Conservation (phyloP, 352 stramenopile genomes). For the Globisporangium splendens region DNA sequence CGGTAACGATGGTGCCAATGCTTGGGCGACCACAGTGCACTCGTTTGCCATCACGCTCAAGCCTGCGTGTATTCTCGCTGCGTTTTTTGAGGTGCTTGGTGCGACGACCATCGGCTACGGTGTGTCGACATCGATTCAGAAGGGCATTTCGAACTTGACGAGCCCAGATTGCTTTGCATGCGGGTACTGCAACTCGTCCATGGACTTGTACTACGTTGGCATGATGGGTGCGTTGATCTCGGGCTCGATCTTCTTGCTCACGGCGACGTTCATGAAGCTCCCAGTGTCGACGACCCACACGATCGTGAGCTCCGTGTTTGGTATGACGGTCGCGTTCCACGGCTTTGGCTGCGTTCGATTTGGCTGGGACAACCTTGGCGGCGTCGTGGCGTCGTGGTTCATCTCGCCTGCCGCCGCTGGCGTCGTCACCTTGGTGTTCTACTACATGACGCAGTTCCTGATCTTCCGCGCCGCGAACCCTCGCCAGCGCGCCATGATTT, state of each 20-base stretch:
- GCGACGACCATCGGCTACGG: slow-evolving; percentile 72
- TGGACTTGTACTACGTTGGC: slow-evolving; percentile 54
- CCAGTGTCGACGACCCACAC: slow-evolving; percentile 78
- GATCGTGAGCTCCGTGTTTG: slow-evolving; percentile 63
- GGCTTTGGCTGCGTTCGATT: slow-evolving; percentile 38
- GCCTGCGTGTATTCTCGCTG: slow-evolving; percentile 62
- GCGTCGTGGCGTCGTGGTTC: slow-evolving; percentile 72
- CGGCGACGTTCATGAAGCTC: slow-evolving; percentile 50
- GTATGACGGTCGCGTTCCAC: slow-evolving; percentile 50
- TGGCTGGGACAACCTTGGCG: slow-evolving; percentile 28
- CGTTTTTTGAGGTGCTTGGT: slow-evolving; percentile 79
- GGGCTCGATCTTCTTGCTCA: slow-evolving; percentile 44
- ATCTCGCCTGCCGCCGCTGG: slow-evolving; percentile 55
- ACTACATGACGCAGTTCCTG: slow-evolving; percentile 37
- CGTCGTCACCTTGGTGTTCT: slow-evolving; percentile 47
- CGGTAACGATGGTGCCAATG: slow-evolving; percentile 87
- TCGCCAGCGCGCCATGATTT: slow-evolving; percentile 17
- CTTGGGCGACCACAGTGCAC: slow-evolving; percentile 78
- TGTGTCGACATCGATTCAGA: slow-evolving; percentile 76
- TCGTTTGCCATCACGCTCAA: slow-evolving; percentile 65
- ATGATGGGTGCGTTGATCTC: slow-evolving; percentile 61
- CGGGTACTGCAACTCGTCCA: slow-evolving; percentile 42
- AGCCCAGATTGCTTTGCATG: slow-evolving; percentile 24
- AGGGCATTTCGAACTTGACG: slow-evolving; percentile 25
- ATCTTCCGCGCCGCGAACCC: slow-evolving; percentile 31